phyloP scores from a whole-genome alignment of 208 protist species.

The Leishmania aethiopica region DNA sequence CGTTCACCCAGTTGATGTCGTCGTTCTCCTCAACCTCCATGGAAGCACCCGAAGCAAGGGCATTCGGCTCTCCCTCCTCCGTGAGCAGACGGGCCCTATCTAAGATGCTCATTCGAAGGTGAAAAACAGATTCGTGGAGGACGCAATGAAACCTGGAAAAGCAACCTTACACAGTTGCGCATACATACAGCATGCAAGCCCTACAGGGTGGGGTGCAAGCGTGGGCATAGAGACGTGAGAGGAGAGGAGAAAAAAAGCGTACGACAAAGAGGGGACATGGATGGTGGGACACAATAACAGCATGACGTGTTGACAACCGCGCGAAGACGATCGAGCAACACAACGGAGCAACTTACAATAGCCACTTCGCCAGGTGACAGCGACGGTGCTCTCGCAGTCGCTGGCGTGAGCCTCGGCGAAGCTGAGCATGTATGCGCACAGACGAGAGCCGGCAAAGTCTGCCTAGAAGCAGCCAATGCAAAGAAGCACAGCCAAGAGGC shows the following conservation, averaged over 20 bases:
- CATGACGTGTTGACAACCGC: neutral
- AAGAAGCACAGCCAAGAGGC: neutral
- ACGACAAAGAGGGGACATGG: neutral
- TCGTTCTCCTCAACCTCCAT: slow-evolving; percentile 33
- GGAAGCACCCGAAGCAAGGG: neutral
- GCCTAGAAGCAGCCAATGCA: neutral
- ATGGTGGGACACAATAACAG: neutral
- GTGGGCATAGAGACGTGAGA: neutral
- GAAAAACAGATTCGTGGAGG: neutral
- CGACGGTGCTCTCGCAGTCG: neutral
- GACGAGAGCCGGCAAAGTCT: neutral
- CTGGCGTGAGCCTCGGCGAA: neutral
- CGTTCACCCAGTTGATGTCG: slow-evolving; percentile 50
- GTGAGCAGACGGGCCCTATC: slow-evolving; percentile 17
- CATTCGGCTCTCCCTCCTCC: slow-evolving; percentile 6
- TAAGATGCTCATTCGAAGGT: slow-evolving; percentile 16
- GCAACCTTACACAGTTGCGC: neutral
- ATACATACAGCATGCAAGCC: neutral
- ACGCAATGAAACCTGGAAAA: no score
- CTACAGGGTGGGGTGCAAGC: neutral
- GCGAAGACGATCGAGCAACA: neutral
- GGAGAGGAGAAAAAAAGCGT: neutral
- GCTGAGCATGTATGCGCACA: neutral
- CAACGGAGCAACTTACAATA: neutral
- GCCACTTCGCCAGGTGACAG: neutral